phyloP scores from a whole-genome alignment of 2,329 filamentous ascomycete species.

The Phaeosphaeria sp. region DNA sequence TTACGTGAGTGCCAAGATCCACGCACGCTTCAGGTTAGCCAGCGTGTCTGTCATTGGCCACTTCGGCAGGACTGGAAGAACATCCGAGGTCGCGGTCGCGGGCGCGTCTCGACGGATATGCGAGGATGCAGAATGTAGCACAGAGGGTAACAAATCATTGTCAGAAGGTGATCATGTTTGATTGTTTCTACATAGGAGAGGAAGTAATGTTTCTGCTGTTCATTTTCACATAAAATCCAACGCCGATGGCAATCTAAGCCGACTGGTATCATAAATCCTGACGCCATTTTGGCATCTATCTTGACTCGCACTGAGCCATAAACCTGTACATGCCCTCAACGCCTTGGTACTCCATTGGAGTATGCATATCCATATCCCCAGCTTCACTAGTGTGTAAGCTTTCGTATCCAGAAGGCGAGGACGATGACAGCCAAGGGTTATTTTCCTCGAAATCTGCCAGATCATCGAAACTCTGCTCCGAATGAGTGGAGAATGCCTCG shows the following conservation, averaged over 20 bases:
- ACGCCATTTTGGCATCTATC: conserved; percentile 12
- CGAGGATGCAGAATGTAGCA: neutral
- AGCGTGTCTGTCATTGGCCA: neutral
- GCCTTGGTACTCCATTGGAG: conserved; percentile 66
- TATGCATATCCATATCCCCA: conserved; percentile 45
- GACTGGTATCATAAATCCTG: conserved; percentile 22
- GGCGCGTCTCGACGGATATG: neutral
- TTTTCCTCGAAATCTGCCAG: conserved; percentile 51
- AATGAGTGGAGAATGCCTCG: conserved; percentile 49
- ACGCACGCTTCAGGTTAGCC: neutral
- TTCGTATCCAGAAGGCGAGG: conserved; percentile 61
- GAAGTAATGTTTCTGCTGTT: conserved; percentile 11
- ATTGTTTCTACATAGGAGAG: conserved; percentile 28
- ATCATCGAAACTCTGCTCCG: conserved; percentile 47
- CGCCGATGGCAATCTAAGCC: conserved; percentile 33
- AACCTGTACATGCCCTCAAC: conserved; percentile 72
- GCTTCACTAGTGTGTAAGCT: conserved; percentile 64
- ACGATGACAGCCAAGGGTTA: conserved; percentile 62
- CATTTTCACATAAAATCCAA: conserved; percentile 12
- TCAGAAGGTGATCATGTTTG: conserved; percentile 5
- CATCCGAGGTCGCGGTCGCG: neutral
- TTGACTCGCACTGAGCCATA: conserved; percentile 67
- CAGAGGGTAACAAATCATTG: neutral
- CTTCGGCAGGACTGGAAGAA: neutral
- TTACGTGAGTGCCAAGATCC: conserved; percentile 12